Evolutionary conservation across 2,329 filamentous ascomycete genomes (phyloP).

Genomic region (Aphanocladium album): DNA sequence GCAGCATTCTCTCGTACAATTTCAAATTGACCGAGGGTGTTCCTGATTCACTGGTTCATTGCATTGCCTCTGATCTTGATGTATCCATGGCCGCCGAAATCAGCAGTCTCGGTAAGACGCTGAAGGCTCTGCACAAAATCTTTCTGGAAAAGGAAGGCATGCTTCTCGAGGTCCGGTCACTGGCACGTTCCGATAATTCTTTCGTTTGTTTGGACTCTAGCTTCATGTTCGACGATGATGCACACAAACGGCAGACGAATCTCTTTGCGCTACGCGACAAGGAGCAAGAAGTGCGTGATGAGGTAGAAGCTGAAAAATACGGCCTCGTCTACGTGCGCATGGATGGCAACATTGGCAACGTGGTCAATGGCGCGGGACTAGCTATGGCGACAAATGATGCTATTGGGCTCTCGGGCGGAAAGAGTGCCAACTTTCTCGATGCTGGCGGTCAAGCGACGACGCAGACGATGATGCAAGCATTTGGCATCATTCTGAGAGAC

Average conservation of each 20-base stretch:
- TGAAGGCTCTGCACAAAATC: conserved; percentile 26
- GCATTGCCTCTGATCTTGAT: conserved; percentile 13
- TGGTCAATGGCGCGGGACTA: conserved; percentile 84
- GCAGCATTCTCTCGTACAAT: conserved; percentile 16
- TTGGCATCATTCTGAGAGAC: conserved; percentile 69
- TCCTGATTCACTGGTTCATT: conserved; percentile 18
- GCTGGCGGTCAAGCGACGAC: conserved; percentile 84
- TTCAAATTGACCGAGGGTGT: conserved; percentile 26
- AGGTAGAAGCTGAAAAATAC: conserved; percentile 42
- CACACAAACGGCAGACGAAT: conserved; percentile 34
- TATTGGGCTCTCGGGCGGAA: conserved; percentile 60
- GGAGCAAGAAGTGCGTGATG: conserved; percentile 28
- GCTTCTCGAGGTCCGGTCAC: conserved; percentile 37
- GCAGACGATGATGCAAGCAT: conserved; percentile 72
- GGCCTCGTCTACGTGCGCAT: conserved; percentile 76
- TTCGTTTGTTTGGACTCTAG: conserved; percentile 33
- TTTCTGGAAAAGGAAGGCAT: conserved; percentile 45
- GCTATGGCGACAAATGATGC: conserved; percentile 90
- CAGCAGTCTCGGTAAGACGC: conserved; percentile 18
- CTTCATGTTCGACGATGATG: conserved; percentile 45
- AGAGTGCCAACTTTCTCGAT: conserved; percentile 79
- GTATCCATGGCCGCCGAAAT: neutral
- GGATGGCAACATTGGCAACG: conserved; percentile 63
- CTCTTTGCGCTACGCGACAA: conserved; percentile 34
- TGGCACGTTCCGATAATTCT: conserved; percentile 26